phyloP scores from a whole-genome alignment of 345 rosid species.

The Hevea brasiliensis region DNA sequence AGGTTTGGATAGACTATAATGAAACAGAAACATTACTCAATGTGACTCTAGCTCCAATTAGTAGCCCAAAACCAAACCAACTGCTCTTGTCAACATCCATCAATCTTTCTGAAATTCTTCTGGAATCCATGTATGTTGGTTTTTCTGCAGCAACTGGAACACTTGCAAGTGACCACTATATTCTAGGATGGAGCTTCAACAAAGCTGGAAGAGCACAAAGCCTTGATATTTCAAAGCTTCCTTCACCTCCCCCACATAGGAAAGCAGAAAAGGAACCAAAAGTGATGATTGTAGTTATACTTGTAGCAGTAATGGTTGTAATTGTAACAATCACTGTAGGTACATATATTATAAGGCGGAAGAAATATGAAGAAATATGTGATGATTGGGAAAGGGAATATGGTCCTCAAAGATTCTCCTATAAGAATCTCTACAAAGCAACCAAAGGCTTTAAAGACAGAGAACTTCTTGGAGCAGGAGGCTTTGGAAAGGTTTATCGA shows the following conservation, averaged over 20 bases:
- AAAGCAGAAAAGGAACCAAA: not conserved
- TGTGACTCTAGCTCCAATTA: not conserved
- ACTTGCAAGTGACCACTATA: not conserved
- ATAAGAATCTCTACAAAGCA: constrained; percentile 15
- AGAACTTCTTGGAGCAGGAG: not conserved
- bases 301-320: not conserved
- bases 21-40: not conserved
- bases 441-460: not conserved
- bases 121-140: too few relatives aligned
- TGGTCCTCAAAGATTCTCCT: constrained; percentile 19
- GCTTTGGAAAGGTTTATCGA: not conserved
- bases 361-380: constrained; percentile 1
- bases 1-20: not conserved
- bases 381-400: constrained; percentile 13
- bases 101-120: too few relatives aligned
- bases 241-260: not conserved
- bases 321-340: not conserved
- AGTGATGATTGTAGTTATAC: not conserved
- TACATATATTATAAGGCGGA: not conserved
- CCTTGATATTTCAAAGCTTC: constrained; percentile 6
- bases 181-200: constrained; percentile 15
- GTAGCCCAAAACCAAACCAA: too few relatives aligned
- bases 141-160: not conserved
- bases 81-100: too few relatives aligned
- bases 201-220: not conserved